Base-by-base conservation (phyloP, 2,329 filamentous ascomycete genomes). In the Scedosporium aurantiacum region DNA sequence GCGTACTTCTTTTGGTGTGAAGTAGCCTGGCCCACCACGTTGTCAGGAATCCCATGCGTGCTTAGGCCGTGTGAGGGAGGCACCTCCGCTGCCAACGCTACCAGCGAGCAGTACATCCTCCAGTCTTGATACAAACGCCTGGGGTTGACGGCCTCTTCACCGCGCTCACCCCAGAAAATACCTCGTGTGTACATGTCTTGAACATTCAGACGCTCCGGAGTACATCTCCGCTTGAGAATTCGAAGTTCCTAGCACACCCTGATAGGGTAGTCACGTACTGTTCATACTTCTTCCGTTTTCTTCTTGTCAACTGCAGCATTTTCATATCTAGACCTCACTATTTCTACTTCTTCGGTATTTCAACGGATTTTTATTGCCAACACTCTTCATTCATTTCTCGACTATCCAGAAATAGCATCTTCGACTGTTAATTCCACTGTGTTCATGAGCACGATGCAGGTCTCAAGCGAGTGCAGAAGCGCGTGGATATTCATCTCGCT, bases 401-500 rank as follows among this genome's bases (percentile, higher is more conserved):
- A 23, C 50, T 37, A n/a, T 57, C 54, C 54, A 57, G 25, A 57
- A 57, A 57, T 57, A 57, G 54, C 25, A 57, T 32, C 54, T 18
- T 8, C 16, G 27, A 40, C 50, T 25, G 50, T 54, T 54, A 54
- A 54, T 23, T 54, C 50, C 50, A 54, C 50, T 54, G 50, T 54
- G 50, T 54, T 54, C 50, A 54, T 54, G 50, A 54, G 41, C 57
- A 32, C 57, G 12, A 59, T 59, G 57, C 57, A 59, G 2, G 40
- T 59, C 12, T n/a, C 57, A 45, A 47, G 57, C 57, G 57, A 59
- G 16, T 57, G 28, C 28, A 41, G 55, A 57, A 4, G 32, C 43
- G 43, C 43, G 41, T 23, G 25, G 43, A 37, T 37, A 28, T 40
- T 60, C 58, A 60, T 60, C 45, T 60, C 58, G 58, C 43, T 60